Evolutionary conservation across 257 asterid genomes (phyloP), one percentile per base, ranked within the genome.

Genomic region (Ocimum tenuiflorum): DNA sequence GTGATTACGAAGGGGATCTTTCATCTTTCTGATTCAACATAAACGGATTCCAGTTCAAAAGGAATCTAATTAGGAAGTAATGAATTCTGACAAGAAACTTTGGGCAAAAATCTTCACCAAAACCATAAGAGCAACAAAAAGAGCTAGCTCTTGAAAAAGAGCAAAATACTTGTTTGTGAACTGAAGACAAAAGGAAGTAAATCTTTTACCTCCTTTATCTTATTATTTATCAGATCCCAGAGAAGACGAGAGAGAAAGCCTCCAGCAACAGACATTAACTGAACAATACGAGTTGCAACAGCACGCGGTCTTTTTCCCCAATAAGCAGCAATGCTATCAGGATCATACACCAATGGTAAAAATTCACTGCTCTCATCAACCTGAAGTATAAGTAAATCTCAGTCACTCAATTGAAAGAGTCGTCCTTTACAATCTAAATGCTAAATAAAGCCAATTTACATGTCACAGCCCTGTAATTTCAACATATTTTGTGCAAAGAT

Each of bases 251-350:
- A 94, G 68, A 94, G 89, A 81, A 94, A 94, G 35, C 99, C 99
- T 68, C 99, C 99, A 62, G 99, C 95, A 61, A 90, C 99, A 53
- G 96, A 86, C 60, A 77, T n/a, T 58, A 94, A 73, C 81, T 94
- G 99, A 61, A 88, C 87, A 76, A 88, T 75, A 73, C 99, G 94
- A 57, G 97, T 88, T 1, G 99, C 95, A 76, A 94, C 96, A 75
- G 99, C 88, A 61, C 94, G 87, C 18, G 97, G 97, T 45, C 99
- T 77, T 79, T 94, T 94, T 6, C 99, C 96, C 99, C 99, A 94
- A 75, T 94, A 94, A 51, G 87, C 88, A 68, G 96, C 61, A 65
- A 94, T 94, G 27, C 55, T 88, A 43, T 80, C 83, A 36, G 97
- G 99, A 77, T 94, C 94, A 79, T 94, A 94, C 68, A 83, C 97